Conservation (phyloP, 2,329 filamentous ascomycete genomes). For the Basipetospora chlamydospora region DNA sequence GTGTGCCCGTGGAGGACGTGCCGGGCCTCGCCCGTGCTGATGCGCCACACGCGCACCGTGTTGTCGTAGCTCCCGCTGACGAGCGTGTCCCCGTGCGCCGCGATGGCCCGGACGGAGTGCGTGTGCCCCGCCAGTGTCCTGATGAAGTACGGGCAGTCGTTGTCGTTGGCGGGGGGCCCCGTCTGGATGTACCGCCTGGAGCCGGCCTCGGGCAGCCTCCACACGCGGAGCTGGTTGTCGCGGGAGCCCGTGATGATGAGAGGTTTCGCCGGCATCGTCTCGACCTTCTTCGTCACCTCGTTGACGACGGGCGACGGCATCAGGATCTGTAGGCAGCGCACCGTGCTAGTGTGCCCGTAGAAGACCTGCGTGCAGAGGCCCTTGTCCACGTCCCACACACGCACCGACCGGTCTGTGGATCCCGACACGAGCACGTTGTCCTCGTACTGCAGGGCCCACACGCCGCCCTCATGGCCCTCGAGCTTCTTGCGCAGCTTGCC, state of each 20-base stretch:
- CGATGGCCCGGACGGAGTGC: constrained; percentile 91
- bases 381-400: constrained; percentile 97
- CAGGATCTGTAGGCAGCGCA: constrained; percentile 87
- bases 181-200: constrained; percentile 69
- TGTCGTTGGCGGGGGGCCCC: constrained; percentile 55
- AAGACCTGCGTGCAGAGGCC: constrained; percentile 91
- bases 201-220: constrained; percentile 74
- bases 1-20: constrained; percentile 76
- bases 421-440: constrained; percentile 91
- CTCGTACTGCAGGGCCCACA: constrained; percentile 95
- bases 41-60: constrained; percentile 91
- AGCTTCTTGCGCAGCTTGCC: constrained; percentile 71
- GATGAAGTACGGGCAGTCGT: constrained; percentile 89
- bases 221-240: constrained; percentile 85
- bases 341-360: constrained; percentile 93
- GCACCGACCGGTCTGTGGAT: constrained; percentile 90
- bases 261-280: constrained; percentile 88
- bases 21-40: constrained; percentile 80
- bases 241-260: constrained; percentile 95
- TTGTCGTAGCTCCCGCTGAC: constrained; percentile 95
- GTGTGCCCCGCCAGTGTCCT: constrained; percentile 73
- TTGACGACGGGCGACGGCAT: constrained; percentile 69
- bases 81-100: constrained; percentile 86
- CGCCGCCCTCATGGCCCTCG: constrained; percentile 87
- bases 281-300: constrained; percentile 53